Evolutionary conservation across 495 filamentous ascomycete species (phyloP), one percentile per base, ranked within the genome.

Genomic region (Hyaloscypha finlandica): DNA sequence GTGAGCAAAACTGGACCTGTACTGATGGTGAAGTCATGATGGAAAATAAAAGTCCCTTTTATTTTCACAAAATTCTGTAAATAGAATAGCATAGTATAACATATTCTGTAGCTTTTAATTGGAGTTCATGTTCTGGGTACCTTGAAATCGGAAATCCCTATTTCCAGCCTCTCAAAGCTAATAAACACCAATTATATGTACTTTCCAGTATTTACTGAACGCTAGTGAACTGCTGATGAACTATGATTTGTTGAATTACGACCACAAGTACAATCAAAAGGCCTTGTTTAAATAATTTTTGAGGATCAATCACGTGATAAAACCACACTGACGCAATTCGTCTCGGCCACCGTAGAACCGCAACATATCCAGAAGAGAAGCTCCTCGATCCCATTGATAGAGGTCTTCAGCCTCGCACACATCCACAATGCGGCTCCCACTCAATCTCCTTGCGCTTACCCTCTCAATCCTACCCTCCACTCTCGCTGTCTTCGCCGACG

Each of bases 401-500:
- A 48, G 42, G 42, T 48, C 42, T 48, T 48, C 42, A 48, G 14
- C 42, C 42, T 48, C 42, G 42, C 42, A 4, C 42, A 14, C 16
- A 14, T 14, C 42, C 2, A 71, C 19, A 42, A 70, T 74, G 72
- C 69, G 67, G 2, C 67, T 72, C 31, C 69, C 69, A 20, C 42
- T 67, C 54, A 70, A 70, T 52, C 67, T 74, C 33, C 64, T 74
- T 19, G 61, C 37, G 22, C 32, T 74, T 31, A 65, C 71, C 14
- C 64, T 74, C 16, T 71, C 69, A 8, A 53, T 68, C 42, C 64
- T 74, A 9, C 77, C 80, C 58, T 73, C 77, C 66, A 67, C 79
- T 69, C 78, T 82, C 25, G 94, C 92, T 71, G 89, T 98, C 68
- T 97, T 90, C 80, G 81, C 85, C 59, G 95, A 99, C 73, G 95